Evolutionary conservation across 108 stramenopile species (phyloP), one percentile per base, ranked within the genome.

Genomic region (Schizochytrium sp.): DNA sequence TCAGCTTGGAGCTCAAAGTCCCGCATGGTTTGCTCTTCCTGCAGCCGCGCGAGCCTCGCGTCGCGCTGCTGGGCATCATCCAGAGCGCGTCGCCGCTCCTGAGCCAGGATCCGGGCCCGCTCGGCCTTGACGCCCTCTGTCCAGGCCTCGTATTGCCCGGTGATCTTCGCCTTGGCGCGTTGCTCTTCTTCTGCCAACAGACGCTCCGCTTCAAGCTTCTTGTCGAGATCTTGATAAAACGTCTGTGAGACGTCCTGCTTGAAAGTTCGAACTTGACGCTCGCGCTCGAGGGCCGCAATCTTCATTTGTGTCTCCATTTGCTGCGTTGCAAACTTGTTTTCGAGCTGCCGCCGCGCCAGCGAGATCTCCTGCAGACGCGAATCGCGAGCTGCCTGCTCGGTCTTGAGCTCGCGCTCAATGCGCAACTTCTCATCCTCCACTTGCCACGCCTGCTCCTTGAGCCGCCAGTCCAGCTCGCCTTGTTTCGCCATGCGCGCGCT

Each of bases 391-490:
- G 48, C 51, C n/a, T 83, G 48, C 45, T 83, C 76, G 19, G 51
- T n/a, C 48, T 83, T 83, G 23, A 83, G 45, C 76, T 83, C 76
- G 2, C 76, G 45, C 76, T 83, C 76, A 5, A 83, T 47, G n/a
- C 51, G 45, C 4, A 47, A 16, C 28, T 83, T 83, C 23, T 83
- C 76, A 23, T 83, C 76, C 23, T 83, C 76, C 10, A 83, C 51
- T 4, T 83, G 44, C 76, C 76, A 83, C 45, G 76, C 76, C 10
- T 83, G 48, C 51, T 83, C 76, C 28, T 53, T 47, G 25, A 83
- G 45, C 45, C 51, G 45, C 48, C 45, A 83, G 76, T 83, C 76
- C n/a, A 83, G 76, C 76, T 83, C 76, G 6, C 48, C 76, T 83
- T 83, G 76, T 45, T 83, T 83, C 14, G 48, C 28, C 48, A 83